Percentiles rank a stretch among this genome's conserved stretches.
Evolutionary conservation across 2,329 filamentous ascomycete species (phyloP).

Genomic region (Pseudocercospora fuligena): DNA sequence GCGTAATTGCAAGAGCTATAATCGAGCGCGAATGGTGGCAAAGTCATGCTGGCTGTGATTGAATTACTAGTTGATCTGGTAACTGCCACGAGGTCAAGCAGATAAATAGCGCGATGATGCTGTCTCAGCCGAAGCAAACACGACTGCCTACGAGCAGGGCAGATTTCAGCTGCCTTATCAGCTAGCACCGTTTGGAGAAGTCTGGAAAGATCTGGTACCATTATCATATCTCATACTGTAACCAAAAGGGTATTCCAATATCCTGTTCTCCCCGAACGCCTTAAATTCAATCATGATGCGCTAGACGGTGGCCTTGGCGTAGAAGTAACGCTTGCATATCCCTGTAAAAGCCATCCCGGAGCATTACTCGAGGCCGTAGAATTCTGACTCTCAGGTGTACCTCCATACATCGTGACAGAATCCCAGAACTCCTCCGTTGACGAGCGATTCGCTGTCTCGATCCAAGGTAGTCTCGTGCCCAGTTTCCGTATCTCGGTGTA

Average conservation of each 20-base stretch:
- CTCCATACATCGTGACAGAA: neutral
- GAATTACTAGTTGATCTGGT: too few species aligned
- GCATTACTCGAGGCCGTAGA: neutral
- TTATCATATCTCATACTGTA: neutral
- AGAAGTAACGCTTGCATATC: neutral
- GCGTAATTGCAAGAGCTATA: neutral
- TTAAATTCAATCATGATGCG: neutral
- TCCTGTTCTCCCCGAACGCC: neutral
- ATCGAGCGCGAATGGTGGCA: neutral
- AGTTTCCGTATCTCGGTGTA: conserved; percentile 17
- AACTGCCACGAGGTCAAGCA: too few species aligned
- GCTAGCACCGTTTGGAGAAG: too few species aligned
- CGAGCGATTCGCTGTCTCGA: conserved; percentile 15
- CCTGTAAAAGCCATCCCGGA: conserved; percentile 1
- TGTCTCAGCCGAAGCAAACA: too few species aligned
- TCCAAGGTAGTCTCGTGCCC: conserved; percentile 23
- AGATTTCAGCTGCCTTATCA: too few species aligned
- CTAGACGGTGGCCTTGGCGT: neutral
- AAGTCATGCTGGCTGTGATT: neutral
- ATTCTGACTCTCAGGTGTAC: neutral
- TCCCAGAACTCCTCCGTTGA: conserved; percentile 22
- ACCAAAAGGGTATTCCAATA: neutral
- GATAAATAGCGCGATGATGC: too few species aligned
- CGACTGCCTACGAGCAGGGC: too few species aligned
- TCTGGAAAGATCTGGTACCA: too few species aligned